phyloP scores from a whole-genome alignment of 2,329 filamentous ascomycete species.

The Biscogniauxia sp. region DNA sequence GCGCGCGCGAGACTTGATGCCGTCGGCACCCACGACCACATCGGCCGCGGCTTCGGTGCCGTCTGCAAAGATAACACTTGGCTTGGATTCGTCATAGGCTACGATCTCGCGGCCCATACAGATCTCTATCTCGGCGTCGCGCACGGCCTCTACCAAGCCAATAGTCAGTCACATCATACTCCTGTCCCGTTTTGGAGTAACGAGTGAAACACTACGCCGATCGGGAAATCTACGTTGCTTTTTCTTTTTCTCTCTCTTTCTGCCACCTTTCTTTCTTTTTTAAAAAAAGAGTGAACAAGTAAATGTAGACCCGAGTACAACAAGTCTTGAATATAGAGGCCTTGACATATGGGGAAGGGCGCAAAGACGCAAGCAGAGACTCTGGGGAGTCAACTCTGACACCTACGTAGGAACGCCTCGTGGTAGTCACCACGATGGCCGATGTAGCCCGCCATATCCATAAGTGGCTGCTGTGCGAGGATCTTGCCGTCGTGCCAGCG shows the following conservation, averaged over 20 bases:
- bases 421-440: constrained; percentile 45
- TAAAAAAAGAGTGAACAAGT: too few relatives aligned
- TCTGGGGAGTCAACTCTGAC: background rate
- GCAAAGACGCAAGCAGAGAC: background rate
- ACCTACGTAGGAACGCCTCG: constrained; percentile 35
- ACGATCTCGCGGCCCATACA: constrained; percentile 39
- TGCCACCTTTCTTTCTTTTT: too few relatives aligned
- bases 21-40: constrained; percentile 50
- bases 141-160: constrained; percentile 30
- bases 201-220: background rate
- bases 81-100: constrained; percentile 36
- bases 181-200: background rate
- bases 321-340: background rate
- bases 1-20: constrained; percentile 47
- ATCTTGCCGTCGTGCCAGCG: constrained; percentile 47
- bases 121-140: constrained; percentile 39
- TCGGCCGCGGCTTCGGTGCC: constrained; percentile 41
- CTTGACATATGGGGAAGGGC: background rate
- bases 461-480: constrained; percentile 45
- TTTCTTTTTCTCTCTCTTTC: background rate
- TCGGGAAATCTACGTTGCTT: background rate
- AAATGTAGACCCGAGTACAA: too few relatives aligned
- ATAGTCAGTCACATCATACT: background rate
- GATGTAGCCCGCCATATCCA: constrained; percentile 50
- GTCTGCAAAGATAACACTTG: constrained; percentile 34